These are phyloP conservation scores for Amphibolis antarctica DNA, from an alignment of 106 monocot genomes.

Conservation along the genomic window DNA sequence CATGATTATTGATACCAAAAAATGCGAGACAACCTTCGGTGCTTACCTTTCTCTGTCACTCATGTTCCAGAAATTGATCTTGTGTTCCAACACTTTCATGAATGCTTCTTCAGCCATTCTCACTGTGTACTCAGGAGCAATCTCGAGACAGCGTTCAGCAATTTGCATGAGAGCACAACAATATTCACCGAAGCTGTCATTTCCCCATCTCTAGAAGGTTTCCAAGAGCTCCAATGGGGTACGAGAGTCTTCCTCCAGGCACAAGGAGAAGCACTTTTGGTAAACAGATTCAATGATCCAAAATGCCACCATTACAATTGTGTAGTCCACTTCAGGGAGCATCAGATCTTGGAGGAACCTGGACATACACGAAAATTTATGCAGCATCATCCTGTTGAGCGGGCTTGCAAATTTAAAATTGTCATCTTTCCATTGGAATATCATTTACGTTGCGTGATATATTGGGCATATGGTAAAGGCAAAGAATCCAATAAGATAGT, in stretches of 20 bases:
- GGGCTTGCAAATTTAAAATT: background rate
- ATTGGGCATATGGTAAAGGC: background rate
- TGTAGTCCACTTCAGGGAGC: constrained; percentile 37
- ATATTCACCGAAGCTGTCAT: constrained; percentile 43
- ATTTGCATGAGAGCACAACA: constrained; percentile 45
- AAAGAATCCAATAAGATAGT: background rate
- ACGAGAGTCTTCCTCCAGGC: constrained; percentile 40
- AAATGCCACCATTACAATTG: constrained; percentile 48
- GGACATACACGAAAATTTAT: background rate
- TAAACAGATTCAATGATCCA: constrained; percentile 87
- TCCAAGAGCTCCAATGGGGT: constrained; percentile 58
- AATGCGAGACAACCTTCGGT: background rate
- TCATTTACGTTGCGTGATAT: background rate
- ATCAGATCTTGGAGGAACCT: constrained; percentile 58
- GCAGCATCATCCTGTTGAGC: background rate
- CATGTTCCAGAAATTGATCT: constrained; percentile 82
- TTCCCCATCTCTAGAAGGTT: constrained; percentile 82
- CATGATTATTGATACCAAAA: no score
- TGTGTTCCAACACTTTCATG: constrained; percentile 42
- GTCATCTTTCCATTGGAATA: background rate
- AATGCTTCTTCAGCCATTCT: constrained; percentile 52
- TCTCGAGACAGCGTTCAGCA: constrained; percentile 48
- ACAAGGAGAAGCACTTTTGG: constrained; percentile 68
- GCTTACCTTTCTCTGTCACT: constrained; percentile 22
- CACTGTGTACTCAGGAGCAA: constrained; percentile 30